Base-by-base conservation (phyloP, 208 protist genomes). In the Pavlovales sp. region DNA sequence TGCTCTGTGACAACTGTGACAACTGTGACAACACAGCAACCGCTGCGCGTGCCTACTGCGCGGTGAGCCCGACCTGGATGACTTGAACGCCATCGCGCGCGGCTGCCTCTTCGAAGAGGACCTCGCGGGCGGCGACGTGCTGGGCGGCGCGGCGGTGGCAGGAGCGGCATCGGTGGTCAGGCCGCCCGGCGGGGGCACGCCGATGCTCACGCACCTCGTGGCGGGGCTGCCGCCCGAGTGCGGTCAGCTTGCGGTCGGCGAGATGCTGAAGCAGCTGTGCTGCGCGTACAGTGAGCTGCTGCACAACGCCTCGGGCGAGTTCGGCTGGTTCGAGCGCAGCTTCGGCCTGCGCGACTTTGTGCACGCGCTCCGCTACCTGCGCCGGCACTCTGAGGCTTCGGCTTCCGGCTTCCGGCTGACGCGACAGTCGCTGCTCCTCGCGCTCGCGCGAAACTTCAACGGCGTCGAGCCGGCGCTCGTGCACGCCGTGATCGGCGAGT, bases 281-380 rank as follows among this genome's bases (percentile, higher is more conserved):
- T 2, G 2, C 7, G n/a, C 78, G 41, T 82, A 82, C n/a, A 7
- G 38, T 26, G 28, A 5, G 18, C 41, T 44, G 5, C 44, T 57
- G 78, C 0, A 37, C 78, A 36, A 82, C 26, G 22, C 2, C 26
- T 4, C 5, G 78, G 4, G 11, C n/a, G 38, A 30, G 14, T 32
- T 42, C 39, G 82, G 5, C 11, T 75, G 57, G 57, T 86, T 86
- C 38, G 57, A 77, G 41, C 1, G 36, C 22, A 18, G 11, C 40
- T 86, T 78, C 40, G 82, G 82, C 11, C 66, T 86, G 44, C 82
- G 82, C 57, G 82, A 86, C 38, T 86, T 77, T 57, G 77, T 86
- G 40, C 66, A 86, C 66, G 11, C 67, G 30, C 28, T 86, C 34
- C 67, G 34, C 34, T n/a, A 37, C 11, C 57, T 86, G 20, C 41